These are phyloP conservation scores for Alternaria longipes DNA, from an alignment of 2,329 filamentous ascomycete genomes.

Conservation along the genomic window DNA sequence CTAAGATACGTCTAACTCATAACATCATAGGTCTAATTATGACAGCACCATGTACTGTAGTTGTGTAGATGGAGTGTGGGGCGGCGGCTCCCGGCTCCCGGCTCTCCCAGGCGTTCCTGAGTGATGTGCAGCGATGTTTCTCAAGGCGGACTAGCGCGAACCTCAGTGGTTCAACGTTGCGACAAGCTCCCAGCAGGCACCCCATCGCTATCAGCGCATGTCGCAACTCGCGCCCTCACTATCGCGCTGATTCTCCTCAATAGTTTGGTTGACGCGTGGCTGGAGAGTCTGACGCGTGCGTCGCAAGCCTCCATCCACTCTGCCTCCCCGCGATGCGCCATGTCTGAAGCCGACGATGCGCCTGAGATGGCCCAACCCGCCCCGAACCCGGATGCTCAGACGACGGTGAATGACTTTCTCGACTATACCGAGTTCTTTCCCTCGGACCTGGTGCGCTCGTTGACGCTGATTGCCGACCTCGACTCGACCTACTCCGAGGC, in stretches of 20 bases:
- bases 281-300: slow-evolving; percentile 51
- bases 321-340: slow-evolving; percentile 47
- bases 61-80: not conserved
- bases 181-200: slow-evolving; percentile 15
- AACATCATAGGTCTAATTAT: not conserved
- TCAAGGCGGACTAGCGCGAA: slow-evolving; percentile 22
- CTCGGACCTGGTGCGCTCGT: slow-evolving; percentile 69
- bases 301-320: slow-evolving; percentile 43
- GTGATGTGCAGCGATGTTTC: not conserved
- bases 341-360: slow-evolving; percentile 47
- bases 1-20: not conserved
- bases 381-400: slow-evolving; percentile 70
- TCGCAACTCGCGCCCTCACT: slow-evolving; percentile 30
- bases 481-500: slow-evolving; percentile 55
- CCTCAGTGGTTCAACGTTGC: slow-evolving; percentile 13
- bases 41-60: not conserved
- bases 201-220: slow-evolving; percentile 23
- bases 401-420: slow-evolving; percentile 72
- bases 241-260: slow-evolving; percentile 41
- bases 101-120: slow-evolving; percentile 12
- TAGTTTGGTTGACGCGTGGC: slow-evolving; percentile 50
- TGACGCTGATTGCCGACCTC: slow-evolving; percentile 67
- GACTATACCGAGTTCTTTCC: slow-evolving; percentile 76
- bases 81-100: not conserved
- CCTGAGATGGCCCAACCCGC: slow-evolving; percentile 51